phyloP scores from a whole-genome alignment of 208 protist species.

The Acanthamoeba castellanii region DNA sequence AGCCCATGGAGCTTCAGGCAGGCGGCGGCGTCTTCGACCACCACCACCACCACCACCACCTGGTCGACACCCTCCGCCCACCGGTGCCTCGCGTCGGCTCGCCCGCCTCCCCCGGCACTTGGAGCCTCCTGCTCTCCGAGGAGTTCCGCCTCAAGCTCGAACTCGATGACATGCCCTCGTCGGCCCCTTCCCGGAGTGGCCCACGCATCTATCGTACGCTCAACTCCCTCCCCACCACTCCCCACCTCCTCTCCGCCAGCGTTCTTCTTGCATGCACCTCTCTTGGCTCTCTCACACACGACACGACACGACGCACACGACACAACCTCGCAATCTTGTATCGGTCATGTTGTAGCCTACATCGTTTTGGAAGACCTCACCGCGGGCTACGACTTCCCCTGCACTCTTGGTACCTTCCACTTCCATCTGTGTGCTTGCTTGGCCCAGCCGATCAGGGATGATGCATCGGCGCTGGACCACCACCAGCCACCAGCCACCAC shows the following conservation, averaged over 20 bases:
- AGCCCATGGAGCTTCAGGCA: neutral
- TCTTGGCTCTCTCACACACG: neutral
- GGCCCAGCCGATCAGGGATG: neutral
- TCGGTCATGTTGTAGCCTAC: neutral
- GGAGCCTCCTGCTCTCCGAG: slow-evolving; percentile 64
- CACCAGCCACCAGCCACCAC: no score
- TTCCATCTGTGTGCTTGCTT: no score
- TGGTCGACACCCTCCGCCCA: neutral
- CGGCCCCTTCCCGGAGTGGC: neutral
- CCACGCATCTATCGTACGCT: neutral
- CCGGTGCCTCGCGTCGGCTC: neutral
- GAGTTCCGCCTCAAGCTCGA: slow-evolving; percentile 60
- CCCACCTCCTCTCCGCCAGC: no score
- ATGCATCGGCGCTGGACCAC: no score
- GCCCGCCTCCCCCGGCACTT: neutral
- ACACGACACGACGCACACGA: neutral
- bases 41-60: neutral
- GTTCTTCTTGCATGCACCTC: neutral
- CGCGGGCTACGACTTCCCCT: slow-evolving; percentile 49
- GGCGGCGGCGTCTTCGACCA: neutral
- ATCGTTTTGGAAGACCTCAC: slow-evolving; percentile 72
- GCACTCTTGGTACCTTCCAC: slow-evolving; percentile 67
- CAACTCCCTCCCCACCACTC: neutral
- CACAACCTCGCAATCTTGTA: no score
- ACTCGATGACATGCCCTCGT: neutral